Percentiles rank a stretch among this genome's conserved stretches.
Conservation (phyloP, 495 filamentous ascomycete species). For the Annulohypoxylon maeteangense region DNA sequence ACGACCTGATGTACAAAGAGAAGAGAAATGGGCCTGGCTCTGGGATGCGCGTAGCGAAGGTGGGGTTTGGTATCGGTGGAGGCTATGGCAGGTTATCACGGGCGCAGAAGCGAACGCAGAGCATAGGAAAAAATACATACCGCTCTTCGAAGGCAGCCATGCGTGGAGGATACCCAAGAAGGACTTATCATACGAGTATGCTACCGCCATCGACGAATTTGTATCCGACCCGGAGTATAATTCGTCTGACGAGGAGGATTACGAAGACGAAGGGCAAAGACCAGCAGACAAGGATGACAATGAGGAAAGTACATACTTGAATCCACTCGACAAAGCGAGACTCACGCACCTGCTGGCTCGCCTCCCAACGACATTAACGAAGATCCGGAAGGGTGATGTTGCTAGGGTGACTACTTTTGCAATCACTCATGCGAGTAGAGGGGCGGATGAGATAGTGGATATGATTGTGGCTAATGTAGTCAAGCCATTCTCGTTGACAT, state of each 20-base stretch:
- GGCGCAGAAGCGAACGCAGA: constrained; percentile 53
- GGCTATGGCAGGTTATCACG: constrained; percentile 84
- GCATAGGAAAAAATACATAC: constrained; percentile 57
- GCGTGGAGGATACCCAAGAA: constrained; percentile 77
- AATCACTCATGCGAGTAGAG: constrained; percentile 80
- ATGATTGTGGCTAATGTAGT: constrained; percentile 85
- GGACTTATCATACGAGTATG: constrained; percentile 76
- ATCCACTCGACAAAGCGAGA: constrained; percentile 85
- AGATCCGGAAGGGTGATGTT: constrained; percentile 85
- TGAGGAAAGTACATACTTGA: constrained; percentile 79
- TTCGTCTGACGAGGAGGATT: constrained; percentile 88
- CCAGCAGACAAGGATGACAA: constrained; percentile 65
- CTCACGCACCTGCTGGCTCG: constrained; percentile 81
- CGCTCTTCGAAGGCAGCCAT: constrained; percentile 76
- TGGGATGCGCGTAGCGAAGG: constrained; percentile 86
- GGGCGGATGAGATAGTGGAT: constrained; percentile 88
- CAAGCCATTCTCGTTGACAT: constrained; percentile 74
- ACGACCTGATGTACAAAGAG: constrained; percentile 76
- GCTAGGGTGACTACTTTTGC: constrained; percentile 89
- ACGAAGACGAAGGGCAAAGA: constrained; percentile 75
- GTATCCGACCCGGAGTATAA: constrained; percentile 86
- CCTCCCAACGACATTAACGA: constrained; percentile 78
- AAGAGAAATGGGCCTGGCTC: constrained; percentile 93
- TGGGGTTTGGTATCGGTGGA: constrained; percentile 90
- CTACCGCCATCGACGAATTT: constrained; percentile 77